Conservation (phyloP, 2,329 filamentous ascomycete species). For the Rutstroemia sp. region DNA sequence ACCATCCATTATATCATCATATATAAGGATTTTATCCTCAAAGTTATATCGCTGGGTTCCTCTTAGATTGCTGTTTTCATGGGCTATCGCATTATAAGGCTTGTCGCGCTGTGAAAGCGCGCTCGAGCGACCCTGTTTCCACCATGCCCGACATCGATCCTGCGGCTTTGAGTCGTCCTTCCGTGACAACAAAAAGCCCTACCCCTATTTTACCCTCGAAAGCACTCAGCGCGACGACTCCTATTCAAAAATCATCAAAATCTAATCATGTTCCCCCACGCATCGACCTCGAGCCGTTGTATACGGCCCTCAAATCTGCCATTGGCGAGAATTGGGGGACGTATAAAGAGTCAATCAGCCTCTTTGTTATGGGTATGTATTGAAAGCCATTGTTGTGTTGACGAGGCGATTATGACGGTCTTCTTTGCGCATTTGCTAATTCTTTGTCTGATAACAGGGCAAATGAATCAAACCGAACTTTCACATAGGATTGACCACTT, state of each 20-base stretch:
- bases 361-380: slow-evolving; percentile 53
- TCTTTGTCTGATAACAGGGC: slow-evolving; percentile 37
- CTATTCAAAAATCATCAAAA: slow-evolving; percentile 42
- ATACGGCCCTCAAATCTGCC: slow-evolving; percentile 51
- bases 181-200: slow-evolving; percentile 41
- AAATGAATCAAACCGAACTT: slow-evolving; percentile 55
- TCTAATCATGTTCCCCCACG: slow-evolving; percentile 56
- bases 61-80: slow-evolving; percentile 22
- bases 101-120: slow-evolving; percentile 24
- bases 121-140: slow-evolving; percentile 19
- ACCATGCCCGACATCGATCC: slow-evolving; percentile 64
- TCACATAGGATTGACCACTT: slow-evolving; percentile 53
- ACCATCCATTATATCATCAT: slow-evolving; percentile 17
- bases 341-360: slow-evolving; percentile 56
- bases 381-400: background rate
- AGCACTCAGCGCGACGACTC: slow-evolving; percentile 45
- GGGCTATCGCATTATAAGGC: slow-evolving; percentile 17
- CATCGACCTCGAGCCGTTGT: slow-evolving; percentile 60
- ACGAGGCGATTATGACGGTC: background rate
- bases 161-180: slow-evolving; percentile 57
- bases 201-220: slow-evolving; percentile 55
- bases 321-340: slow-evolving; percentile 57
- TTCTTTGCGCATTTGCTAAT: slow-evolving; percentile 24
- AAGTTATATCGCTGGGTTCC: slow-evolving; percentile 18
- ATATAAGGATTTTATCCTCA: slow-evolving; percentile 16